A percentile compares a stretch with the other conserved stretches of the same genome.
These are phyloP conservation scores for Collybia nuda DNA, from an alignment of 768 basidiomycete genomes.

Conservation along the genomic window DNA sequence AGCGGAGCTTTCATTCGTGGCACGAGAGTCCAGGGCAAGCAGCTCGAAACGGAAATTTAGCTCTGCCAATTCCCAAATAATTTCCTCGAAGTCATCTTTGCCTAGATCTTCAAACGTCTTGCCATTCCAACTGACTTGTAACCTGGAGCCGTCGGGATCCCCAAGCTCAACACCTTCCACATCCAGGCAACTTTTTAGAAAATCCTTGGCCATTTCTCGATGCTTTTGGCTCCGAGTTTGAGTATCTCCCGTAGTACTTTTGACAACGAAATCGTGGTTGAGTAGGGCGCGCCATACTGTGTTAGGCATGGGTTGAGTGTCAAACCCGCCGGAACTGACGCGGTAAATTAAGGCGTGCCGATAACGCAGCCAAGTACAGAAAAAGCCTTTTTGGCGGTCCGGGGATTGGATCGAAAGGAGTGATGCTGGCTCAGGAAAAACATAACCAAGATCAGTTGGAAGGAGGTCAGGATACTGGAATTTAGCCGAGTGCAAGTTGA, in stretches of 20 bases:
- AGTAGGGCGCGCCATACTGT: constrained; percentile 7
- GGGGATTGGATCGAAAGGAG: not conserved
- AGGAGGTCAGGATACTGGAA: not conserved
- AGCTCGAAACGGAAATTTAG: constrained; percentile 20
- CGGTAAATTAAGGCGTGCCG: not conserved
- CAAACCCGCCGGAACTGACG: not conserved
- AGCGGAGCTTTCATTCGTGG: not conserved
- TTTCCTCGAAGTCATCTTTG: constrained; percentile 4
- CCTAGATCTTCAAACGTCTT: not conserved
- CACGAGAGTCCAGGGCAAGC: constrained; percentile 13
- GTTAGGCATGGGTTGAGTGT: constrained; percentile 5
- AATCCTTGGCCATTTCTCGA: not conserved
- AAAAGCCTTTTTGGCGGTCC: not conserved
- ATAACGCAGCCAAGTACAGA: constrained; percentile 7
- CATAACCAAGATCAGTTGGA: not conserved
- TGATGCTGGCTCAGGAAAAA: constrained; percentile 4
- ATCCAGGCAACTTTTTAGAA: not conserved
- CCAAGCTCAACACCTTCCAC: not conserved
- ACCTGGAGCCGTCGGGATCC: not conserved
- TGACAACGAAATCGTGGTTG: not conserved
- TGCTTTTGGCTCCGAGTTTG: not conserved
- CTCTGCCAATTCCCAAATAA: constrained; percentile 18
- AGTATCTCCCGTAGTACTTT: not conserved
- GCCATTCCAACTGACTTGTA: not conserved
- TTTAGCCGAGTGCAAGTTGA: not conserved